These are phyloP conservation scores for Kurtzmaniella quercitrusa DNA, from an alignment of 1,139 yeast species.

Conservation along the genomic window DNA sequence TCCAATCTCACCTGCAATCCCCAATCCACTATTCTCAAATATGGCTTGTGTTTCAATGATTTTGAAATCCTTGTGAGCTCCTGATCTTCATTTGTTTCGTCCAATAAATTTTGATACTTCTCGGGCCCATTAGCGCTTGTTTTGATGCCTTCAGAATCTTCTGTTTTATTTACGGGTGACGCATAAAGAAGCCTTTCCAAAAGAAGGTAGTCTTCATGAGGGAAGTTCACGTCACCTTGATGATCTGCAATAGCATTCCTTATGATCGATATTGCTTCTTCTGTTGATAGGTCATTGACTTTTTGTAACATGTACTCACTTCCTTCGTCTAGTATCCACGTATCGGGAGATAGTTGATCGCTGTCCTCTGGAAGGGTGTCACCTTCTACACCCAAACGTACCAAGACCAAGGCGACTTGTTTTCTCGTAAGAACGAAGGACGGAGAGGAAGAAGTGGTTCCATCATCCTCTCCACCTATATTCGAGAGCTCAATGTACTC, in stretches of 20 bases:
- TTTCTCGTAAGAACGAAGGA: neutral
- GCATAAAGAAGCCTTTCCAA: slow-evolving; percentile 26
- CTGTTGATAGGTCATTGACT: slow-evolving; percentile 18
- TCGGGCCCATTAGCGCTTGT: neutral
- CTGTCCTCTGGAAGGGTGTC: neutral
- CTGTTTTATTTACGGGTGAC: slow-evolving; percentile 5
- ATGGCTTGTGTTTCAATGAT: slow-evolving; percentile 9
- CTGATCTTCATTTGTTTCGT: neutral
- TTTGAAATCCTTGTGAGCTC: neutral
- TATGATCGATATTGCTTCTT: slow-evolving; percentile 29
- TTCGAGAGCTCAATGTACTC: slow-evolving; percentile 9
- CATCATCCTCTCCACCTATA: slow-evolving; percentile 1
- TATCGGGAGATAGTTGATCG: slow-evolving; percentile 1
- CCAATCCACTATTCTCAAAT: slow-evolving; percentile 32
- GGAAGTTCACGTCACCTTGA: slow-evolving; percentile 39
- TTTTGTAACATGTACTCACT: slow-evolving; percentile 26
- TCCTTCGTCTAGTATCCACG: neutral
- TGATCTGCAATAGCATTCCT: slow-evolving; percentile 39
- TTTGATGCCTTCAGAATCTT: slow-evolving; percentile 9
- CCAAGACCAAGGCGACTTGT: slow-evolving; percentile 4
- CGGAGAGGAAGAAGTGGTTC: neutral
- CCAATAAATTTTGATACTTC: neutral
- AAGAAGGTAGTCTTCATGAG: slow-evolving; percentile 32
- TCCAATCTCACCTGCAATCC: slow-evolving; percentile 33
- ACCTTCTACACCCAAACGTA: slow-evolving; percentile 5